Evolutionary conservation across 306 rosid species (phyloP), one percentile per base, ranked within the genome.

Genomic region (Oxytropis ochrocephala): DNA sequence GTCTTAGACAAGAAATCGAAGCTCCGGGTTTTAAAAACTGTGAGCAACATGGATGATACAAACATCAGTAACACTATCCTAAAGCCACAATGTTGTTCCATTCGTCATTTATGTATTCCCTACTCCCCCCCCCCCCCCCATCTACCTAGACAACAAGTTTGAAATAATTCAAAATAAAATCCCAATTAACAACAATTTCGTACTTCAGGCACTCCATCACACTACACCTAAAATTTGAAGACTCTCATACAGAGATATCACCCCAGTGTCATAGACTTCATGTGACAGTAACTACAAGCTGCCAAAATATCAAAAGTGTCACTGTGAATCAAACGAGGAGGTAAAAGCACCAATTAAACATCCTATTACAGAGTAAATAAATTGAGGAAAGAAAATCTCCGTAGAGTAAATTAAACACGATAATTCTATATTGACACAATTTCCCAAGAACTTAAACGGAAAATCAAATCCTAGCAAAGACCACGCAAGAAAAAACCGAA

Each of bases 401-500:
- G 17, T 1, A 19, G 11, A 67, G 73, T 51, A 44, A 62, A 73
- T 49, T 7, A 39, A 61, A 59, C 2, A 51, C 59, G 60, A 48
- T 6, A 67, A 59, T 29, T 58, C 48, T 50, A 33, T 9, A 61
- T 58, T 27, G 61, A 71, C 80, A 50, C 80, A 79, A 70, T 78
- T 70, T 56, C 73, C 55, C 49, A 11, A 56, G 39, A 75, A 47
- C 53, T 54, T 54, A 70, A 66, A 73, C 11, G 7, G 27, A 58
- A 64, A 76, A 64, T 47, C 70, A 70, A 58, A 65, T 17, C 78
- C 51, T 41, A 46, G 16, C 44, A 62, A 69, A 59, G 17, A 46
- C 51, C 13, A 38, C 30, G 21, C 35, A 17, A 17, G 8, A 48
- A 75, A 69, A 67, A 61, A 59, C 64, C 13, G 50, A 50, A 43